phyloP scores from a whole-genome alignment of 331 rosid species.

The Stylosanthes scabra region DNA sequence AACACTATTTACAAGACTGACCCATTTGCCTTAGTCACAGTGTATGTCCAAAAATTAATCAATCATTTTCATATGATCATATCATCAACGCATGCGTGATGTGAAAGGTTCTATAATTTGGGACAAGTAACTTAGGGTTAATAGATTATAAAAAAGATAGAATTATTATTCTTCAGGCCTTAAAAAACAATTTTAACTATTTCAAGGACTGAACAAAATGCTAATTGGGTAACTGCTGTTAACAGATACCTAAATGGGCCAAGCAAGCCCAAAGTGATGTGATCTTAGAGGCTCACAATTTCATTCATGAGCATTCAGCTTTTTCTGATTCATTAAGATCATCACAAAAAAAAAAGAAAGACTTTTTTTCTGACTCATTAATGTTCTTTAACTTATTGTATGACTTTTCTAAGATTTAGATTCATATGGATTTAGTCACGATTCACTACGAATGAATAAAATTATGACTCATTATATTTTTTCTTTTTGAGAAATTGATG shows the following conservation, averaged over 20 bases:
- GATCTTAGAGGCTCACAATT: neutral
- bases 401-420: too few species aligned
- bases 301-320: neutral
- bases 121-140: neutral
- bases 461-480: too few species aligned
- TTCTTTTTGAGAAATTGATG: too few species aligned
- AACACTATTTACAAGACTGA: neutral
- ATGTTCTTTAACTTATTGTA: too few species aligned
- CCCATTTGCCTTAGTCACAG: neutral
- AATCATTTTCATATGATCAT: neutral
- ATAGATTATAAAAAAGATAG: too few species aligned
- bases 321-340: neutral
- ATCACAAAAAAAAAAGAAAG: too few species aligned
- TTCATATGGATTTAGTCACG: too few species aligned
- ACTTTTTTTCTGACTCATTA: too few species aligned
- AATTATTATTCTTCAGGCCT: neutral
- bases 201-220: neutral
- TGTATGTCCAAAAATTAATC: neutral
- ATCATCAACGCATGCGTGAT: neutral
- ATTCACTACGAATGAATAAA: too few species aligned
- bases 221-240: neutral
- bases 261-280: neutral
- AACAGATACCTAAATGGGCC: neutral
- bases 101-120: neutral
- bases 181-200: neutral